phyloP scores from a whole-genome alignment of 129 eudicot species.

The Ambrosia trifida region DNA sequence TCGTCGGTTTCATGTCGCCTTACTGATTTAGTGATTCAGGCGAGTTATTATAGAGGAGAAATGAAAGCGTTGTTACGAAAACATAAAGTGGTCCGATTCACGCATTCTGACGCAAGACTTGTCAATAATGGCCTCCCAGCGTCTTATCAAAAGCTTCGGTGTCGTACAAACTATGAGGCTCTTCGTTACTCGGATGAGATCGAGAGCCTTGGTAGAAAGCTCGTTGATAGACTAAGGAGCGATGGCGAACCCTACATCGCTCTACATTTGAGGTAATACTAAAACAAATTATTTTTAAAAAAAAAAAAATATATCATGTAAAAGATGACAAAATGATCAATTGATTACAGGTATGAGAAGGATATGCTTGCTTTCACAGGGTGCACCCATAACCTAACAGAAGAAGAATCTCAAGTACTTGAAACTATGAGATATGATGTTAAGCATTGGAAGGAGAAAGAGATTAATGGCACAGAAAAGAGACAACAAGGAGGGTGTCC shows the following conservation, averaged over 20 bases:
- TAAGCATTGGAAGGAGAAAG: constrained; percentile 95
- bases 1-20: neutral
- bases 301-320: neutral
- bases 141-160: constrained; percentile 69
- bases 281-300: neutral
- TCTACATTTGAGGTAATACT: constrained; percentile 71
- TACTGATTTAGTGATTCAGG: constrained; percentile 20
- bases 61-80: constrained; percentile 50
- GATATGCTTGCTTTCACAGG: constrained; percentile 99
- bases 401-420: constrained; percentile 64
- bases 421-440: constrained; percentile 68
- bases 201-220: constrained; percentile 58
- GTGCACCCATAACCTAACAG: constrained; percentile 76
- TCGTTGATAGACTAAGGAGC: constrained; percentile 55
- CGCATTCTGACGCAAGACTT: constrained; percentile 85
- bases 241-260: constrained; percentile 66
- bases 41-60: constrained; percentile 78
- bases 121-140: constrained; percentile 78
- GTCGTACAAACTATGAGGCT: constrained; percentile 79
- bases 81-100: constrained; percentile 78
- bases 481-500: constrained; percentile 89
- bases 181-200: constrained; percentile 74
- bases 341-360: constrained; percentile 56
- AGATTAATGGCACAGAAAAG: constrained; percentile 63
- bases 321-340: neutral